phyloP scores from a whole-genome alignment of 75 land plant genomes.

The Gnetum montanum region DNA sequence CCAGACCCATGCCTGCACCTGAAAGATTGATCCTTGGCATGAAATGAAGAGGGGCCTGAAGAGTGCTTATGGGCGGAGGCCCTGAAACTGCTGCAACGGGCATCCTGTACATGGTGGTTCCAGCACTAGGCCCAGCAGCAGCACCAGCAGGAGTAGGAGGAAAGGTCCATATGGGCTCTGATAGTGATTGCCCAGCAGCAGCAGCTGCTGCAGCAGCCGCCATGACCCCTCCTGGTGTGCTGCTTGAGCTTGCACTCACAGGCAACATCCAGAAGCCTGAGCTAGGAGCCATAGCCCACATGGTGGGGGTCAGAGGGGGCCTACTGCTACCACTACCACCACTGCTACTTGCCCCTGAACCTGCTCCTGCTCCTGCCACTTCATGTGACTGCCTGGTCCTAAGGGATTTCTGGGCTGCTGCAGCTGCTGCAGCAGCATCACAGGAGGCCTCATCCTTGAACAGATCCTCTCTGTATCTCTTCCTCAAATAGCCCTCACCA shows the following conservation, averaged over 20 bases:
- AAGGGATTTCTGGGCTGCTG: conserved; percentile 24
- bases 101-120: conserved; percentile 40
- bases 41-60: conserved; percentile 50
- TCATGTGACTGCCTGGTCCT: conserved; percentile 15
- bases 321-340: conserved; percentile 2
- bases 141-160: too few relatives aligned
- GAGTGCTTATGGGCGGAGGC: conserved; percentile 12
- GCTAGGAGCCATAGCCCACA: conserved; percentile 49
- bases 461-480: conserved; percentile 50
- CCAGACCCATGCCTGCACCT: conserved; percentile 29
- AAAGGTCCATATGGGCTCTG: conserved; percentile 56
- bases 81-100: conserved; percentile 20
- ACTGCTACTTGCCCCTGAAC: conserved; percentile 3
- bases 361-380: conserved; percentile 1
- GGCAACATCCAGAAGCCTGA: conserved; percentile 78
- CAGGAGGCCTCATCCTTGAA: conserved; percentile 58
- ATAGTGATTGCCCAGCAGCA: conserved; percentile 16
- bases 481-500: conserved; percentile 33
- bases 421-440: too few relatives aligned
- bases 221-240: conserved; percentile 29
- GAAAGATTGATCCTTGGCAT: conserved; percentile 63
- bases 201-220: too few relatives aligned
- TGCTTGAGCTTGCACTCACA: conserved; percentile 36
- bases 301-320: conserved; percentile 8
- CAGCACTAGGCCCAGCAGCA: conserved; percentile 18